These are phyloP conservation scores for Neurospora sp. DNA, from an alignment of 495 filamentous ascomycete genomes.

Conservation along the genomic window DNA sequence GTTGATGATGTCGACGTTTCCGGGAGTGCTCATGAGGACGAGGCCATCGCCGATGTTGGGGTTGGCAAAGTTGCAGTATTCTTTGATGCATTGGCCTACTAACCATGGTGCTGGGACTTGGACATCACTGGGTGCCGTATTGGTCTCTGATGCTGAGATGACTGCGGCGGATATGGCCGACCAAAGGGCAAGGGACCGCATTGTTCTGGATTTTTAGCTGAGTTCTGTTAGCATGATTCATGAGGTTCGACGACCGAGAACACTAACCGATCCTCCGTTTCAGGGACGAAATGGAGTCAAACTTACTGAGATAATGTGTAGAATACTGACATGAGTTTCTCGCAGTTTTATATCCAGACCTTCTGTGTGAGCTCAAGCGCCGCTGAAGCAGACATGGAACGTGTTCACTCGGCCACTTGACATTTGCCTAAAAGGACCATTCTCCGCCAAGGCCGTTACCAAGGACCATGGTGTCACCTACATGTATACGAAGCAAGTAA, in stretches of 20 bases:
- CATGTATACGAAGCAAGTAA: background rate
- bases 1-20: slow-evolving; percentile 15
- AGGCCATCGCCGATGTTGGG: slow-evolving; percentile 18
- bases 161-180: background rate
- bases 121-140: background rate
- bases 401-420: background rate
- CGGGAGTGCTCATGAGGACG: slow-evolving; percentile 22
- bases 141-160: background rate
- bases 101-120: slow-evolving; percentile 16
- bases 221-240: background rate
- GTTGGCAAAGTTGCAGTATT: slow-evolving; percentile 28
- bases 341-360: background rate
- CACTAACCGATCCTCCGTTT: background rate
- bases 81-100: slow-evolving; percentile 26
- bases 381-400: background rate
- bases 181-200: background rate
- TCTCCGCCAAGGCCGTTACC: background rate
- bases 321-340: background rate
- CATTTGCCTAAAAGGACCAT: background rate
- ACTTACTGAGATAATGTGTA: background rate
- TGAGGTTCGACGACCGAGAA: background rate
- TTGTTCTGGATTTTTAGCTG: background rate
- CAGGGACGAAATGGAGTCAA: background rate
- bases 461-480: background rate
- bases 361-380: background rate